phyloP scores from a whole-genome alignment of 2,329 filamentous ascomycete genomes.

The Lithohypha guttulata region DNA sequence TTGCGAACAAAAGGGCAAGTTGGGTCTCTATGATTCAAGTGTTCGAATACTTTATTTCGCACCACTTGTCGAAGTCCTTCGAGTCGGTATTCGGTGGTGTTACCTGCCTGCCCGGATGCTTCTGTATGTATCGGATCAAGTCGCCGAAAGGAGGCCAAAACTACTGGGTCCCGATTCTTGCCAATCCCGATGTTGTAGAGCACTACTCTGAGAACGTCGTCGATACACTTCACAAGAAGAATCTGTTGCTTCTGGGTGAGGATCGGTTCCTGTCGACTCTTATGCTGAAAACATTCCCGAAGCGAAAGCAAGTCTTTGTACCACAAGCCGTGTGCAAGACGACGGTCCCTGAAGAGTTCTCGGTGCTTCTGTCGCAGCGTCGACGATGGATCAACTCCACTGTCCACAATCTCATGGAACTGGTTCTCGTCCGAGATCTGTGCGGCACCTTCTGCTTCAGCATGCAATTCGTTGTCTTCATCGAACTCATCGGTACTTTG shows the following conservation, averaged over 20 bases:
- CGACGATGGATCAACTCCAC: slow-evolving; percentile 99
- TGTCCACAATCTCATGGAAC: slow-evolving; percentile 95
- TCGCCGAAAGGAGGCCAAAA: slow-evolving; percentile 96
- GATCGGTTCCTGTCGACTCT: slow-evolving; percentile 93
- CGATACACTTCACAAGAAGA: slow-evolving; percentile 96
- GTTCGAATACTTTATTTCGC: slow-evolving; percentile 94
- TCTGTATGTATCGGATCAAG: slow-evolving; percentile 99
- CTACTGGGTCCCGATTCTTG: slow-evolving; percentile 98
- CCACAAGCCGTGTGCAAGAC: slow-evolving; percentile 99
- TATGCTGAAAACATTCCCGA: slow-evolving; percentile 97
- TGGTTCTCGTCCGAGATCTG: slow-evolving; percentile 86
- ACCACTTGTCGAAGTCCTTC: slow-evolving; percentile 93
- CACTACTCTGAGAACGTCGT: slow-evolving; percentile 99
- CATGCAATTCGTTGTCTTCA: slow-evolving; percentile 97
- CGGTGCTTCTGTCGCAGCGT: slow-evolving; percentile 82
- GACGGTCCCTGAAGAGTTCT: slow-evolving; percentile 85
- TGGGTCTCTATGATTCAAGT: slow-evolving; percentile 99
- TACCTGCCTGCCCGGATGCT: slow-evolving; percentile 94
- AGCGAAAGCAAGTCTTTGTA: slow-evolving; percentile 97
- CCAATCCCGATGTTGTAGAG: slow-evolving; percentile 96
- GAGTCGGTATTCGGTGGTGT: slow-evolving; percentile 98
- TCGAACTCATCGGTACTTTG: slow-evolving; percentile 87
- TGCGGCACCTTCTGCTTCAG: slow-evolving; percentile 99
- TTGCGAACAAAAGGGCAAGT: slow-evolving; percentile 88
- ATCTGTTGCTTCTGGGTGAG: slow-evolving; percentile 79